Conservation (phyloP, 176 grass and related monocot species). For the Oryza punctata region DNA sequence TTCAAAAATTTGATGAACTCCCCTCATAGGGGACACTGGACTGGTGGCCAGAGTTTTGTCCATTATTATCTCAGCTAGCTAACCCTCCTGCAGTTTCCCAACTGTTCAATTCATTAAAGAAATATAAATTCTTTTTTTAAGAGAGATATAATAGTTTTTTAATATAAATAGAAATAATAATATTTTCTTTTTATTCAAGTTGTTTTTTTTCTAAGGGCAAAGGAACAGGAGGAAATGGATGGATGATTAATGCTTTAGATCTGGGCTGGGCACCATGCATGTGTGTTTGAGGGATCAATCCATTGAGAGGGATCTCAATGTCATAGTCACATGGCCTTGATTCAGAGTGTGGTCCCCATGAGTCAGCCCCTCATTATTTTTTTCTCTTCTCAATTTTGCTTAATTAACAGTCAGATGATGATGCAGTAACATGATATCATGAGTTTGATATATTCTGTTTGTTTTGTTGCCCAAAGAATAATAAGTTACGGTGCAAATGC, state of each 20-base stretch:
- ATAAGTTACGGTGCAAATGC: neutral
- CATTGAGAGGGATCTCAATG: neutral
- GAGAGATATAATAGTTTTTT: neutral
- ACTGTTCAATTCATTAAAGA: neutral
- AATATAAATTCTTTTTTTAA: neutral
- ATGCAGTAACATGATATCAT: neutral
- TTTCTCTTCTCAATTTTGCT: neutral
- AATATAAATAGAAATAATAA: neutral
- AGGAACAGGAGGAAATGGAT: neutral
- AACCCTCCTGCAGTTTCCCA: neutral
- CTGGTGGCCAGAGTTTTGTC: neutral
- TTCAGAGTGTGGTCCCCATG: constrained; percentile 10
- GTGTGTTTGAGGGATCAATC: constrained; percentile 16
- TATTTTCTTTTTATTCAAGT: neutral
- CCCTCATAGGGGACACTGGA: neutral
- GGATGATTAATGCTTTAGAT: constrained; percentile 30
- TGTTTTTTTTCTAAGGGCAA: neutral
- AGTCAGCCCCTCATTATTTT: neutral
- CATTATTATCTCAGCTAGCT: neutral
- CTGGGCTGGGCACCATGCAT: neutral
- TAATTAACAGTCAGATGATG: neutral
- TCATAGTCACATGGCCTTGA: constrained; percentile 26
- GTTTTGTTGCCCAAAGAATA: neutral
- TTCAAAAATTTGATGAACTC: neutral
- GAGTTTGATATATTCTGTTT: neutral